Percentiles rank a stretch among this genome's conserved stretches.
These are phyloP conservation scores for Blastocystis sp. DNA, from an alignment of 352 stramenopile genomes.

Conservation along the genomic window DNA sequence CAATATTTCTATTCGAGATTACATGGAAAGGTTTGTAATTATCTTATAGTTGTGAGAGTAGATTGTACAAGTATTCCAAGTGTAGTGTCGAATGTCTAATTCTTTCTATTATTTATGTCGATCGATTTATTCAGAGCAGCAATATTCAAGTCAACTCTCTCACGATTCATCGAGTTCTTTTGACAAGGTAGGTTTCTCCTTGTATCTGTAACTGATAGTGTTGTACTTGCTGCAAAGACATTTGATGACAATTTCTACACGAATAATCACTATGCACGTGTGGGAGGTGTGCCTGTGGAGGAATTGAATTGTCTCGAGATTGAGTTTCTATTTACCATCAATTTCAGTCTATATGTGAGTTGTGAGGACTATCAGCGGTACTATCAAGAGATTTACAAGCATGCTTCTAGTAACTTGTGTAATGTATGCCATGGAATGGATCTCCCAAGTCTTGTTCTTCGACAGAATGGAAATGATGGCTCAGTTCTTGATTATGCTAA, in stretches of 20 bases:
- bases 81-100: constrained; percentile 55
- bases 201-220: background rate
- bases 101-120: constrained; percentile 46
- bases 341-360: constrained; percentile 43
- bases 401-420: background rate
- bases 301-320: constrained; percentile 43
- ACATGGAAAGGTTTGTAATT: constrained; percentile 7
- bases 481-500: background rate
- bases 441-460: background rate
- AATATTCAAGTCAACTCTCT: constrained; percentile 41
- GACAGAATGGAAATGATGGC: background rate
- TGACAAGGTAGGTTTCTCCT: background rate
- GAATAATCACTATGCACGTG: constrained; percentile 48
- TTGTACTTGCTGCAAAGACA: constrained; percentile 41
- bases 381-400: constrained; percentile 55
- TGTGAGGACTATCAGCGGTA: constrained; percentile 41
- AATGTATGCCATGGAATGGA: constrained; percentile 11
- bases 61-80: constrained; percentile 49
- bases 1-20: constrained; percentile 46
- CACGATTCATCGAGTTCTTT: constrained; percentile 32
- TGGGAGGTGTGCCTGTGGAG: constrained; percentile 31
- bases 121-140: constrained; percentile 48
- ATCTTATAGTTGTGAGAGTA: background rate
- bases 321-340: constrained; percentile 35
- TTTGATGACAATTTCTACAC: constrained; percentile 52